Evolutionary conservation across 306 rosid species (phyloP).

Genomic region (Vigna unguiculata): DNA sequence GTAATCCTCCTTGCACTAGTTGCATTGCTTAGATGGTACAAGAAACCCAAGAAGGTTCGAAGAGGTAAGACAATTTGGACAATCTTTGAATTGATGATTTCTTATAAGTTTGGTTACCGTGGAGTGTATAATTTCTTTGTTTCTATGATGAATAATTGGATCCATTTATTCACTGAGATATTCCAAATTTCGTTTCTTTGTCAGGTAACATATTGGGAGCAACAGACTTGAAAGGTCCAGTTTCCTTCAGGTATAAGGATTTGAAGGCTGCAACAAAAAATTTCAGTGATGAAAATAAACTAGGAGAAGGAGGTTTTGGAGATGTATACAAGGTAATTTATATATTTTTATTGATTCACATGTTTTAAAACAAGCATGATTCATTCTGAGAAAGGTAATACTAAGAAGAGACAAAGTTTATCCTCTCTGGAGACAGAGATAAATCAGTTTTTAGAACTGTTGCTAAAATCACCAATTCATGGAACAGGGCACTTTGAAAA

Average conservation of each 20-base stretch:
- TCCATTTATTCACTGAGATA: neutral
- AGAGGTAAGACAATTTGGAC: constrained; percentile 59
- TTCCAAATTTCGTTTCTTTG: constrained; percentile 1
- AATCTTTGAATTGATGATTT: constrained; percentile 18
- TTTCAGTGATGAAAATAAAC: constrained; percentile 63
- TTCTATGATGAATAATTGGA: neutral
- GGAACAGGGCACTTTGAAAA: constrained; percentile 68
- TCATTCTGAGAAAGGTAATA: neutral
- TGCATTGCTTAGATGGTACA: constrained; percentile 44
- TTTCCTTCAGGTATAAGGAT: constrained; percentile 59
- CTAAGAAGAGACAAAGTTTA: neutral
- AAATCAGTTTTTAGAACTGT: neutral
- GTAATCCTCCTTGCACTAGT: constrained; percentile 57
- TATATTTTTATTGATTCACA: neutral
- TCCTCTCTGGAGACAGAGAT: neutral
- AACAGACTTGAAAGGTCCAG: constrained; percentile 70
- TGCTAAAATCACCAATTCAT: neutral
- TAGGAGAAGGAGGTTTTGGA: constrained; percentile 85
- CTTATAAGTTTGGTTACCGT: neutral
- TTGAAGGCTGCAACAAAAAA: constrained; percentile 68
- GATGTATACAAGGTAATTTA: constrained; percentile 69
- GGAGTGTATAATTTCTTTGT: too few species aligned
- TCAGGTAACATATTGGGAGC: constrained; percentile 72
- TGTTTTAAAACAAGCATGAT: neutral
- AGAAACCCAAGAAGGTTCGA: constrained; percentile 44